phyloP scores from a whole-genome alignment of 306 rosid genomes.

The Glycyrrhiza uralensis region DNA sequence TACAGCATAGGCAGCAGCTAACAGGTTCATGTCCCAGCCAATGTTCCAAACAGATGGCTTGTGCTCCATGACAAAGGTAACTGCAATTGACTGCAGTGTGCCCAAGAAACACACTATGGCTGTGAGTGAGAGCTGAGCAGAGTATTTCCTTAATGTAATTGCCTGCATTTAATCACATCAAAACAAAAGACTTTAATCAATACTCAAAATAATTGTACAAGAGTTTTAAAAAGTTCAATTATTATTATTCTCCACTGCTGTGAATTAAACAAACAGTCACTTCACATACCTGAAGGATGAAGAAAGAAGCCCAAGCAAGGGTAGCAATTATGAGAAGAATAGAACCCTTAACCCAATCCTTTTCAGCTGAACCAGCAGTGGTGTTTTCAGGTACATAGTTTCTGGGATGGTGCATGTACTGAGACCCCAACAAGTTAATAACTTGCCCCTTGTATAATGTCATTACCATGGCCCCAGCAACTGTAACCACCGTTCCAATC shows the following conservation, averaged over 20 bases:
- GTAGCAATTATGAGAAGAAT: conserved; percentile 76
- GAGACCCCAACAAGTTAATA: conserved; percentile 50
- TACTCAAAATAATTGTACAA: too few relatives aligned
- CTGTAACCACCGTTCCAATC: conserved; percentile 74
- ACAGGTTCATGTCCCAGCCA: conserved; percentile 86
- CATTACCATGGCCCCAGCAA: conserved; percentile 92
- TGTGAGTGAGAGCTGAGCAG: conserved; percentile 89
- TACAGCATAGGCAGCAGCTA: conserved; percentile 95
- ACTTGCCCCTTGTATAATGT: conserved; percentile 87
- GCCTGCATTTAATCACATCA: conserved; percentile 43
- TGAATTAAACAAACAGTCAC: neutral
- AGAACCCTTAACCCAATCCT: conserved; percentile 81
- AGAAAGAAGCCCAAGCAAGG: conserved; percentile 87
- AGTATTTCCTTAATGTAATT: conserved; percentile 58
- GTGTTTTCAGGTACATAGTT: conserved; percentile 24
- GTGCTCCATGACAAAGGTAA: conserved; percentile 67
- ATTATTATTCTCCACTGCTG: too few relatives aligned
- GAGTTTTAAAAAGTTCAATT: too few relatives aligned
- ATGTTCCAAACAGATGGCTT: conserved; percentile 70
- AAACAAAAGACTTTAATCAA: neutral
- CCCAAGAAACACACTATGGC: conserved; percentile 78
- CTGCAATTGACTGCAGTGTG: conserved; percentile 71
- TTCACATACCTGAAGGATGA: conserved; percentile 82
- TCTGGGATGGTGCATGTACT: conserved; percentile 41
- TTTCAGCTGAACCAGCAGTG: conserved; percentile 36